phyloP scores from a whole-genome alignment of 1,284 basidiomycete species.

The Cutaneotrichosporon sp. region DNA sequence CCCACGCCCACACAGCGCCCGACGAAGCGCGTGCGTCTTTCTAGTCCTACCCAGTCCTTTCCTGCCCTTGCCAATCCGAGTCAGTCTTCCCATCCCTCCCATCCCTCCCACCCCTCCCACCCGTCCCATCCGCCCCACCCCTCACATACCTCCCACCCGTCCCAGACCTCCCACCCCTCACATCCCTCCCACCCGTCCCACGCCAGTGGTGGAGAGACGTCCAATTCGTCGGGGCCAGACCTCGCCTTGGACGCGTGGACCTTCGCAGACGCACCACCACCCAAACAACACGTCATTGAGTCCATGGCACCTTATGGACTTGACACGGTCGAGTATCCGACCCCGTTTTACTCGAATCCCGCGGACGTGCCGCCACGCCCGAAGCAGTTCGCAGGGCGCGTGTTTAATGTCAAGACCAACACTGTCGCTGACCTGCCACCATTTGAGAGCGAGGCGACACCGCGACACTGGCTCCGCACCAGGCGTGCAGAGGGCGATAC shows the following conservation, averaged over 20 bases:
- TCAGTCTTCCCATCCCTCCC: background rate
- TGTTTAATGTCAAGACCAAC: conserved; percentile 65
- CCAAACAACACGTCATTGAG: conserved; percentile 55
- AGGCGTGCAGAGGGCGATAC: conserved; percentile 11
- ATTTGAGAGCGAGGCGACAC: conserved; percentile 28
- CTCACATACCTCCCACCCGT: background rate
- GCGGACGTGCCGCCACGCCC: conserved; percentile 68
- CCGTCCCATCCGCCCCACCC: background rate
- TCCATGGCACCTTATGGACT: conserved; percentile 61
- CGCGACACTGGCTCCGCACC: conserved; percentile 39
- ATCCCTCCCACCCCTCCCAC: background rate
- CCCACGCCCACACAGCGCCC: conserved; percentile 3
- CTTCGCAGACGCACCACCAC: conserved; percentile 62
- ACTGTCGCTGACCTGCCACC: conserved; percentile 48
- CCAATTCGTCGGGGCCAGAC: conserved; percentile 11
- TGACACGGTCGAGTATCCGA: conserved; percentile 66
- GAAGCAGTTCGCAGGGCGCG: conserved; percentile 75
- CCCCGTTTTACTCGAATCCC: conserved; percentile 74
- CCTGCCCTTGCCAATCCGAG: too few relatives aligned
- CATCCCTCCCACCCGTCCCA: background rate
- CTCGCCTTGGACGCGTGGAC: conserved; percentile 50
- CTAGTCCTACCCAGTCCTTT: conserved; percentile 10
- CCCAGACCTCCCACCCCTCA: background rate
- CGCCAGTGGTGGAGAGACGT: background rate
- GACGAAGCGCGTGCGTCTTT: conserved; percentile 23